phyloP scores from a whole-genome alignment of 2,329 filamentous ascomycete genomes.

The Botryotinia globosa region DNA sequence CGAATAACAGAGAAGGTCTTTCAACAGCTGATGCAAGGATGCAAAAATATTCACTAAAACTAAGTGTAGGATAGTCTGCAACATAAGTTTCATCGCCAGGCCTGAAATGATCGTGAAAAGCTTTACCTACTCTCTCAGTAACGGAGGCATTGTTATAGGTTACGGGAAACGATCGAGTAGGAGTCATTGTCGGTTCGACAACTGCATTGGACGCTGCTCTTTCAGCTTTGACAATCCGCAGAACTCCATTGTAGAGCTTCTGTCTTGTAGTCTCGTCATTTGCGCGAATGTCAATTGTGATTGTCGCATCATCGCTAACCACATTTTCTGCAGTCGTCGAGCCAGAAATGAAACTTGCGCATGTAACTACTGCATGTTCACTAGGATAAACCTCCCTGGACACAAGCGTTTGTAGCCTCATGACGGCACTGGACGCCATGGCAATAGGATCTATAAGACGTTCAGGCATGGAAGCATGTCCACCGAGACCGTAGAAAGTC shows the following conservation, averaged over 20 bases:
- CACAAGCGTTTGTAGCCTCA: constrained; percentile 42
- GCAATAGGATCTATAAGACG: constrained; percentile 46
- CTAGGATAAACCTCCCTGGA: constrained; percentile 40
- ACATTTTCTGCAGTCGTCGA: constrained; percentile 43
- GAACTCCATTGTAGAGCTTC: constrained; percentile 39
- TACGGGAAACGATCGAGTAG: constrained; percentile 18
- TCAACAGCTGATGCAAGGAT: constrained; percentile 47
- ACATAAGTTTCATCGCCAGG: constrained; percentile 10
- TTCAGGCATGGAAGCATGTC: constrained; percentile 45
- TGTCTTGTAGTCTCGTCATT: constrained; percentile 37
- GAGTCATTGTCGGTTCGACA: constrained; percentile 1
- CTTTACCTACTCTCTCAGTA: constrained; percentile 1
- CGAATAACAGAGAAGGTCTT: constrained; percentile 42
- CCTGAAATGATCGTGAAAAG: not conserved
- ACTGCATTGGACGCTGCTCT: constrained; percentile 1
- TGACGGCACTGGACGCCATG: constrained; percentile 43
- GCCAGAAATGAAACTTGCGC: constrained; percentile 43
- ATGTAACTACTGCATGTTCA: constrained; percentile 46
- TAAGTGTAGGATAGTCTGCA: constrained; percentile 17
- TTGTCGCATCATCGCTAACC: constrained; percentile 42
- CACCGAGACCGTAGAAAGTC: constrained; percentile 42
- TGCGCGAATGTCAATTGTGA: constrained; percentile 44
- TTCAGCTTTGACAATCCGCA: constrained; percentile 47
- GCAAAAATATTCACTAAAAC: constrained; percentile 35
- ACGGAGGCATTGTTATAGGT: constrained; percentile 24